Conservation (phyloP, 352 stramenopile genomes). For the Phytophthora rubi region DNA sequence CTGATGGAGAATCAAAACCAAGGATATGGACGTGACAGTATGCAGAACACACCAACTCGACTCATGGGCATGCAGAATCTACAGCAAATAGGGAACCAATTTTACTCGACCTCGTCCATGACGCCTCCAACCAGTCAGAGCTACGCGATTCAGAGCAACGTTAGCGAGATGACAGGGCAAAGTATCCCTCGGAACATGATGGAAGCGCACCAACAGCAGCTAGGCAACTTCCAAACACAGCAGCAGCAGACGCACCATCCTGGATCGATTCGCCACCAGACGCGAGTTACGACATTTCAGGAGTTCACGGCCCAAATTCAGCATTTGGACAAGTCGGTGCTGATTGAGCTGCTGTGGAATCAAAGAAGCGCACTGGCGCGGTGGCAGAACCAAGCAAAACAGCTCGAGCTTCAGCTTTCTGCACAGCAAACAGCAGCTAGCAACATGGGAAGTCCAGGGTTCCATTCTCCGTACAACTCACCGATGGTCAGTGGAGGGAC, state of each 20-base stretch:
- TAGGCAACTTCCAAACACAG: constrained; percentile 23
- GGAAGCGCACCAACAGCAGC: constrained; percentile 26
- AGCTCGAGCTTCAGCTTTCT: constrained; percentile 61
- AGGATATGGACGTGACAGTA: constrained; percentile 11
- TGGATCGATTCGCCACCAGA: constrained; percentile 38
- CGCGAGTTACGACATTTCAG: constrained; percentile 41
- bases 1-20: constrained; percentile 41
- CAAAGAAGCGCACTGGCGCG: constrained; percentile 66
- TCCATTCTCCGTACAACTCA: constrained; percentile 47
- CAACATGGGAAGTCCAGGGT: constrained; percentile 23
- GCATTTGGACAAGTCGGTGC: constrained; percentile 63
- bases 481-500: constrained; percentile 28
- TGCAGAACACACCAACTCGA: constrained; percentile 25
- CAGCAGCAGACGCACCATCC: constrained; percentile 35
- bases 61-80: constrained; percentile 25
- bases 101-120: constrained; percentile 16
- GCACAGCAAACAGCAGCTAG: constrained; percentile 24
- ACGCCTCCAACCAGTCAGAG: constrained; percentile 25
- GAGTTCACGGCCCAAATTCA: constrained; percentile 77
- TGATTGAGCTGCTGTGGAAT: constrained; percentile 83
- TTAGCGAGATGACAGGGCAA: constrained; percentile 20
- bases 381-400: constrained; percentile 59
- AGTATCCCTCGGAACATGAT: constrained; percentile 28
- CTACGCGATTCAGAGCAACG: constrained; percentile 26
- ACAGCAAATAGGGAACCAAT: constrained; percentile 28